phyloP scores from a whole-genome alignment of 331 rosid genomes.

The Dryas integrifolia region DNA sequence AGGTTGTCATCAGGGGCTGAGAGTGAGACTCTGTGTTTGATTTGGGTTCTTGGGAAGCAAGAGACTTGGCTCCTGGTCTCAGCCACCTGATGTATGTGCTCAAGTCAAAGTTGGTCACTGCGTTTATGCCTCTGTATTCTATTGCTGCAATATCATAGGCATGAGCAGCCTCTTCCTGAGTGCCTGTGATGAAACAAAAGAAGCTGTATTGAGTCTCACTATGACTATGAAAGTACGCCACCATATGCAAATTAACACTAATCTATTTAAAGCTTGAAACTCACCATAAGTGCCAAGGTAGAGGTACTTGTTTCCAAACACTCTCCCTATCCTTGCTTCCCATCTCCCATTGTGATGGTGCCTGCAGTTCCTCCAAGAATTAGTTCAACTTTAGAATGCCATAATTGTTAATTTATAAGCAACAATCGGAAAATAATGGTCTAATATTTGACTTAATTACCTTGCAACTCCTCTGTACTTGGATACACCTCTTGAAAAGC shows the following conservation, averaged over 20 bases:
- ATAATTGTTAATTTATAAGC: background rate
- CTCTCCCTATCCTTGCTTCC: conserved; percentile 87
- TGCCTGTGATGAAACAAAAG: conserved; percentile 42
- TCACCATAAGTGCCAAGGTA: conserved; percentile 73
- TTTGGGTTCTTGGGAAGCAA: conserved; percentile 37
- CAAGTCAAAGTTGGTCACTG: conserved; percentile 71
- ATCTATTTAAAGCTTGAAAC: conserved; percentile 26
- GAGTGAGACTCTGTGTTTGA: conserved; percentile 5
- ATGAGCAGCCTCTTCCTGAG: conserved; percentile 79
- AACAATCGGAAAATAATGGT: background rate
- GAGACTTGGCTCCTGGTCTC: conserved; percentile 47
- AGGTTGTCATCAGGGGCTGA: conserved; percentile 15
- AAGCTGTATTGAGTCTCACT: background rate
- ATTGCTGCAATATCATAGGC: conserved; percentile 79
- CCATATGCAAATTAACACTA: too few relatives aligned
- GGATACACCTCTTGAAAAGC: conserved; percentile 81
- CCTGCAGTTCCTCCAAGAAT: conserved; percentile 35
- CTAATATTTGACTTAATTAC: conserved; percentile 24
- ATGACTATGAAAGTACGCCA: too few relatives aligned
- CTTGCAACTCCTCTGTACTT: conserved; percentile 83
- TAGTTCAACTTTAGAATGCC: conserved; percentile 8
- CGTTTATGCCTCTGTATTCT: conserved; percentile 72
- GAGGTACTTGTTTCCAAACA: conserved; percentile 80
- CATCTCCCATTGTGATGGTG: conserved; percentile 86
- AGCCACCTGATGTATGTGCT: conserved; percentile 75